Evolutionary conservation across 2,329 filamentous ascomycete species (phyloP).

Genomic region (Bretziella fagacearum): DNA sequence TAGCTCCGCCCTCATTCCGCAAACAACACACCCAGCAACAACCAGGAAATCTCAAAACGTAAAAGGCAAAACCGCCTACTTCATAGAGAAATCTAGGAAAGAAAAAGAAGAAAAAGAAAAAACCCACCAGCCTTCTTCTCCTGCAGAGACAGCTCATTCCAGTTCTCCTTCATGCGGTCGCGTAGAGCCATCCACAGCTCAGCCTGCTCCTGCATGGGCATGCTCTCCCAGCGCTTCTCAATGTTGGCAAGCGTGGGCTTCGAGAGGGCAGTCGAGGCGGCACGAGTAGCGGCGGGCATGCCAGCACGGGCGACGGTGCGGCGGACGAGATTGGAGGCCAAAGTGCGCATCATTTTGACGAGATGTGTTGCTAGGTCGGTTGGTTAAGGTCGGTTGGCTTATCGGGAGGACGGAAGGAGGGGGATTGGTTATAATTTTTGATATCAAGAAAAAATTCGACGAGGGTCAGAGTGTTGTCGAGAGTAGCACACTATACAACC

Average conservation of each 20-base stretch:
- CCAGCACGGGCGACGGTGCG: slow-evolving; percentile 30
- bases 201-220: slow-evolving; percentile 97
- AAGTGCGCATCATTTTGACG: slow-evolving; percentile 37
- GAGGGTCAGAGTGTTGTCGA: neutral
- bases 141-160: slow-evolving; percentile 83
- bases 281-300: slow-evolving; percentile 31
- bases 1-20: neutral
- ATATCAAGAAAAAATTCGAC: no score
- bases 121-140: slow-evolving; percentile 97
- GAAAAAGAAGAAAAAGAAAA: slow-evolving; percentile 7
- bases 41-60: neutral
- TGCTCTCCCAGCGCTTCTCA: slow-evolving; percentile 97
- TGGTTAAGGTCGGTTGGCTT: no score
- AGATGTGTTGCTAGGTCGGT: slow-evolving; percentile 5
- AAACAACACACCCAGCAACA: neutral
- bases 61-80: neutral
- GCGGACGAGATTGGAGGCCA: slow-evolving; percentile 32
- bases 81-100: no score
- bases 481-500: neutral
- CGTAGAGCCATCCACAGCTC: slow-evolving; percentile 97
- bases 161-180: slow-evolving; percentile 97
- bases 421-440: no score
- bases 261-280: slow-evolving; percentile 71
- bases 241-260: slow-evolving; percentile 96
- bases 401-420: no score